Conservation (phyloP, 805 yeast genomes). For the Saccharomycopsis sp. region DNA sequence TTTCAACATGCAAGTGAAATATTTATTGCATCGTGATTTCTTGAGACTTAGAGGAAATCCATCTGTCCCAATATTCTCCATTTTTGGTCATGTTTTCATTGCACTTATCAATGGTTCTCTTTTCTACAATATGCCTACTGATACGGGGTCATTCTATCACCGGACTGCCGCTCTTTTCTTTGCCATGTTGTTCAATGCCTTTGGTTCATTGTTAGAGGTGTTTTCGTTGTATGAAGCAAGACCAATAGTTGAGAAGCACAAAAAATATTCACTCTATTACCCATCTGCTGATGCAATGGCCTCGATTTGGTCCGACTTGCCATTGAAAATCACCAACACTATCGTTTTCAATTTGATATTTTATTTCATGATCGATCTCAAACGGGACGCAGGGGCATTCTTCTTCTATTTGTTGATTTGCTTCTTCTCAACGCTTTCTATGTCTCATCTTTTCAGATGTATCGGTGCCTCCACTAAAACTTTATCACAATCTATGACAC, state of each 20-base stretch:
- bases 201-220: conserved; percentile 40
- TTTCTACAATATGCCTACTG: conserved; percentile 31
- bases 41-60: conserved; percentile 35
- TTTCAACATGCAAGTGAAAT: conserved; percentile 34
- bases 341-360: conserved; percentile 41
- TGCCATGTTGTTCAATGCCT: conserved; percentile 40
- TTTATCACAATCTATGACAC: conserved; percentile 37
- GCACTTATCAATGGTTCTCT: conserved; percentile 37
- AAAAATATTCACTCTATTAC: conserved; percentile 49
- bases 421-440: conserved; percentile 39
- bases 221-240: conserved; percentile 39
- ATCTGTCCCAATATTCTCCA: conserved; percentile 30
- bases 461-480: conserved; percentile 33
- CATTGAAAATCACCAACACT: conserved; percentile 39
- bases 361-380: conserved; percentile 49
- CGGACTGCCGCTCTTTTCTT: conserved; percentile 47
- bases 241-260: conserved; percentile 53
- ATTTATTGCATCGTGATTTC: conserved; percentile 29
- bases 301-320: conserved; percentile 52
- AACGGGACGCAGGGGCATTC: conserved; percentile 48
- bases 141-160: conserved; percentile 32
- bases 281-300: conserved; percentile 63
- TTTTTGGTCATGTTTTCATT: conserved; percentile 33
- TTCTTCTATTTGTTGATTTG: conserved; percentile 44
- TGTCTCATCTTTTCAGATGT: conserved; percentile 47